phyloP scores from a whole-genome alignment of 371 early-diverging fungal genomes.

The Circinella minor region DNA sequence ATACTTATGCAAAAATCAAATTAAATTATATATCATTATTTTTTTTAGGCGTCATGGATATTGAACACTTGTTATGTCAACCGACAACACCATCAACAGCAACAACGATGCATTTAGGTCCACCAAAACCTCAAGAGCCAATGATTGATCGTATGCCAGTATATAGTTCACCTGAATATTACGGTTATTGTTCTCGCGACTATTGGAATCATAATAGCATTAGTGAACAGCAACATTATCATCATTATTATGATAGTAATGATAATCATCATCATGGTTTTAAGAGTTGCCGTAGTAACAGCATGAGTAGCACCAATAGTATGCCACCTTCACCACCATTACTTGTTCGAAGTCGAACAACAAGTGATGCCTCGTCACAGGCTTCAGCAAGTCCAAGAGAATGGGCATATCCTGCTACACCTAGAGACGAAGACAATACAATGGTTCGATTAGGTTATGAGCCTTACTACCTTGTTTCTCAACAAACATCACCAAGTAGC shows the following conservation, averaged over 20 bases:
- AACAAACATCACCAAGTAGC: constrained; percentile 2
- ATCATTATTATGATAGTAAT: not conserved
- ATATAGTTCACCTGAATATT: not conserved
- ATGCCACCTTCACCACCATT: constrained; percentile 12
- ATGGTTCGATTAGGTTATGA: not conserved
- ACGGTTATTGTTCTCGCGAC: not conserved
- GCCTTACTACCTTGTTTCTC: constrained; percentile 5
- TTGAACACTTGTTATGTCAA: constrained; percentile 34
- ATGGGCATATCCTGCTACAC: constrained; percentile 19
- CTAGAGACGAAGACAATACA: constrained; percentile 11
- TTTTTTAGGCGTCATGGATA: constrained; percentile 36
- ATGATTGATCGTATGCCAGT: not conserved
- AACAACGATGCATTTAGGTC: constrained; percentile 16
- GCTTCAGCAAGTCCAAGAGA: constrained; percentile 17
- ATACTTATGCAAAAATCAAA: not conserved
- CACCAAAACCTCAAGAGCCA: constrained; percentile 2
- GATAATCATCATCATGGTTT: not conserved
- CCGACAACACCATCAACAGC: constrained; percentile 22
- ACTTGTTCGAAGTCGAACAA: constrained; percentile 15
- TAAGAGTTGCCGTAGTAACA: constrained; percentile 7
- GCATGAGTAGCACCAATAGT: constrained; percentile 3
- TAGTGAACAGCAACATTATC: not conserved
- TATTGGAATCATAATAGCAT: not conserved
- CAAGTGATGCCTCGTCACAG: constrained; percentile 15
- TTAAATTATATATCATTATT: not conserved